Base-by-base conservation (phyloP, 306 rosid genomes). In the Lagenaria siceraria region DNA sequence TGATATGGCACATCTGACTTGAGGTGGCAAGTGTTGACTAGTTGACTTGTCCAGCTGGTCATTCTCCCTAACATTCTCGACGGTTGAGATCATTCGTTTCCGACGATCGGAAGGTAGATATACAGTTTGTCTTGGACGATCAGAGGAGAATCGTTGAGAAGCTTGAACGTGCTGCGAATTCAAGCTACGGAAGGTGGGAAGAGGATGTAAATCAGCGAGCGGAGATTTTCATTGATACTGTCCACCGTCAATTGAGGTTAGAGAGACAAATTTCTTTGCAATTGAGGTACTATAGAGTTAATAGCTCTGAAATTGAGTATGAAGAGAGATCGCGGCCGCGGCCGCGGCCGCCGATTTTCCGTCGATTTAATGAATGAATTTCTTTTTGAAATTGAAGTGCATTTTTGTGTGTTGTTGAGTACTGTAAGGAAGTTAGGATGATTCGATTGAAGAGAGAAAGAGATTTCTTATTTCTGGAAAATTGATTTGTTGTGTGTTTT, bases 151-250 rank as follows among this genome's bases (percentile, higher is more conserved):
- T 33, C 8, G 46, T 38, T 36, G 78, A 60, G 54, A 78, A n/a
- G n/a, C n/a, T n/a, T n/a, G n/a, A n/a, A n/a, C n/a, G 78, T 71
- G 58, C 84, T 3, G 48, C n/a, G 22, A 80, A 74, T 79, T 71
- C 38, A 75, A 81, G 35, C 21, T 68, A 22, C 3, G 73, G 4
- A 14, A 24, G n/a, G 33, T 46, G 15, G 3, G 79, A 73, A 40
- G 85, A 74, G 48, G 96, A 90, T 78, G 77, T 91, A 63, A 88
- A 91, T 79, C 74, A 22, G 69, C 84, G 84, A 61, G 92, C 95
- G 46, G 91, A 91, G 81, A 62, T 80, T 69, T 91, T 91, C 66
- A 91, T 91, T 66, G 81, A 85, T 10, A 83, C 85, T 29, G 89
- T 91, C 77, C 83, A 83, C 1, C 86, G 82, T 25, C 88, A 75